Evolutionary conservation across 2,329 filamentous ascomycete species (phyloP).

Genomic region (Colletotrichum theobromicola): DNA sequence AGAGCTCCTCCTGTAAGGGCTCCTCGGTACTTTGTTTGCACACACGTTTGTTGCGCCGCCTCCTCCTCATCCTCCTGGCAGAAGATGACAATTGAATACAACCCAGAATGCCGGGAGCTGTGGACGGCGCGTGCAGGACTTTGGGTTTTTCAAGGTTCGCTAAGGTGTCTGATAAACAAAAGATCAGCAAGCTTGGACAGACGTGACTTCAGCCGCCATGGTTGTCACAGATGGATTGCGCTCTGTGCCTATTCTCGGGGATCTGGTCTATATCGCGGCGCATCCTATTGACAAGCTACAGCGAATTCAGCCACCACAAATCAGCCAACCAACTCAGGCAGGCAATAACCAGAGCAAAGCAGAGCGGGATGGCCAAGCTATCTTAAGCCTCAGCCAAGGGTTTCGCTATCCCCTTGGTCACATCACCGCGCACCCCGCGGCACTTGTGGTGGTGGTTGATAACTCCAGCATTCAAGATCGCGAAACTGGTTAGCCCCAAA

Average conservation of each 20-base stretch:
- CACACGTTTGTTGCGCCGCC: not conserved
- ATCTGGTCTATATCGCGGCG: not conserved
- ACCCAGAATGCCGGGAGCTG: not conserved
- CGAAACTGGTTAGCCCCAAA: not conserved
- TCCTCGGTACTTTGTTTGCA: not conserved
- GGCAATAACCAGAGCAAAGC: not conserved
- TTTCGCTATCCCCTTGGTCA: not conserved
- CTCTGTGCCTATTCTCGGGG: slow-evolving; percentile 6
- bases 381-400: not conserved
- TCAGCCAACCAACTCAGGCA: not conserved
- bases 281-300: slow-evolving; percentile 5
- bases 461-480: not conserved
- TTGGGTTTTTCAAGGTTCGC: not conserved
- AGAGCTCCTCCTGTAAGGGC: not conserved
- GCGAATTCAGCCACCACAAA: not conserved
- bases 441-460: not conserved
- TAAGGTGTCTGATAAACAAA: slow-evolving; percentile 4
- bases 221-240: slow-evolving; percentile 5
- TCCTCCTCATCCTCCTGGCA: not conserved
- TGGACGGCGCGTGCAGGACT: not conserved
- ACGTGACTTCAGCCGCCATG: not conserved
- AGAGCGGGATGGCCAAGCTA: not conserved
- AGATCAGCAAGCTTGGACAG: not conserved
- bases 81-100: not conserved
- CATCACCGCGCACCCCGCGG: not conserved